Base-by-base conservation (phyloP, 345 rosid genomes). In the Nephelium lappaceum region DNA sequence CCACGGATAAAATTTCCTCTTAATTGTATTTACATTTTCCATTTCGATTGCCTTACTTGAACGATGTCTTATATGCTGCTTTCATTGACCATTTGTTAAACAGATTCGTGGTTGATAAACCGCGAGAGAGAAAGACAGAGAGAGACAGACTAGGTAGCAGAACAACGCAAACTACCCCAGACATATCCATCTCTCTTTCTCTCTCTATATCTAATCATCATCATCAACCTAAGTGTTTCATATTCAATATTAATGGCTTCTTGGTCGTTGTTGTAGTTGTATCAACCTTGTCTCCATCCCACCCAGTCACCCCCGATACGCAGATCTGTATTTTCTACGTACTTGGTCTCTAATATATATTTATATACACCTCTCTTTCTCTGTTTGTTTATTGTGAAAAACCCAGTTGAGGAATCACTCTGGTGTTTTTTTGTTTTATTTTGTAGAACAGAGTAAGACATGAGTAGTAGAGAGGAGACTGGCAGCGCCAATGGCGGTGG, bases 401-500 rank as follows among this genome's bases (percentile, higher is more conserved):
- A 5, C 72, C 31, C 82, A 75, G 8, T 72, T 45, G 47, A 64
- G n/a, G 65, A 58, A 69, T 75, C 79, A 16, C 36, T 51, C 66
- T 71, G 38, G 3, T 31, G 60, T 51, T 24, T 41, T 55, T 55
- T 31, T 21, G 3, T 0, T 49, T 11, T 41, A 14, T 62, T 36
- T 45, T 7, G 51, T 45, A 3, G 51, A 8, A 71, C 43, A 49
- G 38, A 25, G 60, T 15, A 62, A 77, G 74, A 67, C 81, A 89
- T 91, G 93, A 85, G 80, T 74, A 71, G 60, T 53, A 19, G 60
- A 5, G 74, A 58, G n/a, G 55, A 15, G 42, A 72, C 65, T 23
- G 24, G 18, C 49, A 64, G 83, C 21, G 67, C 77, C 55, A 80
- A 79, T 79, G 84, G 81, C 12, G 89, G 86, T 78, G 85, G 81